Evolutionary conservation across 2,329 filamentous ascomycete genomes (phyloP).

Genomic region (Laburnicola sp.): DNA sequence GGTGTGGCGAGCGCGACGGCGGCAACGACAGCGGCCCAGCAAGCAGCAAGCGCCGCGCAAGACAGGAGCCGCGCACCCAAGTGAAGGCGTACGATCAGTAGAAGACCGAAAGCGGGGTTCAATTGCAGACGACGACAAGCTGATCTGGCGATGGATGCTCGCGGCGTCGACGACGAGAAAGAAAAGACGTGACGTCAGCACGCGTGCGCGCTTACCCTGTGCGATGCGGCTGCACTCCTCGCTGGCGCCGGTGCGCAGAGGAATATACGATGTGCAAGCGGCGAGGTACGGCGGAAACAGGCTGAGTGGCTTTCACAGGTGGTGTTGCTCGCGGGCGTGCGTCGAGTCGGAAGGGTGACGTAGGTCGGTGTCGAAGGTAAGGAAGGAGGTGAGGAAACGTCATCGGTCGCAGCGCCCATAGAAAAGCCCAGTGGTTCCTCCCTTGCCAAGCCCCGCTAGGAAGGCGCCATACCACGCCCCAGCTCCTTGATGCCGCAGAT

Average conservation of each 20-base stretch:
- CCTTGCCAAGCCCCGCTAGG: conserved; percentile 5
- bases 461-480: background rate
- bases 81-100: background rate
- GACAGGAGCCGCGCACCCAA: background rate
- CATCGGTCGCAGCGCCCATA: conserved; percentile 7
- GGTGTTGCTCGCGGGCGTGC: conserved; percentile 4
- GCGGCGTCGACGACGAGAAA: conserved; percentile 5
- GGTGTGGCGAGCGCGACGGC: conserved; percentile 5
- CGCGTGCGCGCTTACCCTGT: conserved; percentile 7
- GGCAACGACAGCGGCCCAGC: background rate
- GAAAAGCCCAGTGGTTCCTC: conserved; percentile 6
- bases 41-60: conserved; percentile 3
- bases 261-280: background rate
- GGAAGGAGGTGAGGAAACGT: conserved; percentile 7
- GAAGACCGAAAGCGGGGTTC: conserved; percentile 2
- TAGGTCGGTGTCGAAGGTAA: background rate
- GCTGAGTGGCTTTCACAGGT: background rate
- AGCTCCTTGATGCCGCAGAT: background rate
- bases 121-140: background rate
- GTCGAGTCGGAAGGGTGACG: conserved; percentile 8
- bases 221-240: background rate
- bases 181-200: conserved; percentile 5
- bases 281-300: background rate
- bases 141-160: background rate
- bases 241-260: background rate